Base-by-base conservation (phyloP, 768 basidiomycete genomes). In the Asterophora lycoperdoides region DNA sequence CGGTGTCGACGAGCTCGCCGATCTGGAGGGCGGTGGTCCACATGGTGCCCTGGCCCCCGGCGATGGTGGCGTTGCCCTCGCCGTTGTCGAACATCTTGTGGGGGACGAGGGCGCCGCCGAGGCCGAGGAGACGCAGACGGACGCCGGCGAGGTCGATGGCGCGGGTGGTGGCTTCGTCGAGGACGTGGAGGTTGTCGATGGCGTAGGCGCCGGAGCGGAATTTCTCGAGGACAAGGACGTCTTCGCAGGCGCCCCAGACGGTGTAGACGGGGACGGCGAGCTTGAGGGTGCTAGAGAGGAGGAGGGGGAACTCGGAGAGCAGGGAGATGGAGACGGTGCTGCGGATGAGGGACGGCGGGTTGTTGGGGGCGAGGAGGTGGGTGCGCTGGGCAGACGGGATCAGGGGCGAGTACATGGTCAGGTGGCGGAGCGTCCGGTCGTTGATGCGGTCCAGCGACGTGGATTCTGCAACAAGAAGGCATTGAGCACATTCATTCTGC, bases 11-110 rank as follows among this genome's bases (percentile, higher is more conserved):
- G 43, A 99, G 86, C 66, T 99, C 95, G 50, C 96, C 96, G 34
- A 99, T 89, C 66, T 99, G 96, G 19, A 99, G 79, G 4, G 92
- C 89, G 0, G 95, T 98, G 0, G 92, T 90, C 96, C 96, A 99
- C 86, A 98, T 95, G 15, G 94, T 98, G 26, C 96, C 96, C 60
- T 92, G 88, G 1, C 93, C 96, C 30, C 96, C 96, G 0, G 96
- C 95, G 55, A 99, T 96, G n/a, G 95, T 97, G 9, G 92, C 94
- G 38, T 73, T 83, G 3, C 94, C 95, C 41, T 95, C 91, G 0
- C 95, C 90, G 55, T 93, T 93, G 69, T 92, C 89, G 59, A 94
- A 93, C 75, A 93, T 80, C 67, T 97, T 97, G 75, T 97, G 93
- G 35, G 84, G 82, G 5, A 96, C 93, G 35, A 97, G 79, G 2